Percentiles rank a stretch among this genome's conserved stretches.
phyloP scores from a whole-genome alignment of 495 filamentous ascomycete genomes.

The Penicillium lagena region DNA sequence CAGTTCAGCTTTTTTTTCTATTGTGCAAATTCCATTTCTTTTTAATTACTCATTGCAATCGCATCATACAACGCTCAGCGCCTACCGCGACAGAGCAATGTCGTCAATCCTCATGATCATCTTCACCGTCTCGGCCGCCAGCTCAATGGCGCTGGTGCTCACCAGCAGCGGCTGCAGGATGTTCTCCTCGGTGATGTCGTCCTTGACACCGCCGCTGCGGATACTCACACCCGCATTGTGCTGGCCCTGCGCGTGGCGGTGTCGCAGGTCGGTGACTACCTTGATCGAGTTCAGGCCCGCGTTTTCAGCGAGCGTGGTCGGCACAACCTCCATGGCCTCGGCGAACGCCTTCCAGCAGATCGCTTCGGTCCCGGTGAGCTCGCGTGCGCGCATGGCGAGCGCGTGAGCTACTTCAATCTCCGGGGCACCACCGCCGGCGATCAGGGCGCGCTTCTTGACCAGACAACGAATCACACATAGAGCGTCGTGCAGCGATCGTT shows the following conservation, averaged over 20 bases:
- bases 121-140: constrained; percentile 97
- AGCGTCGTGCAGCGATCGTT: constrained; percentile 92
- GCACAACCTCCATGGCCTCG: constrained; percentile 95
- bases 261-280: constrained; percentile 94
- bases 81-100: constrained; percentile 65
- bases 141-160: constrained; percentile 92
- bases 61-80: constrained; percentile 24
- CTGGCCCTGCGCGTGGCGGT: constrained; percentile 90
- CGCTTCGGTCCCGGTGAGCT: constrained; percentile 80
- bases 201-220: constrained; percentile 91
- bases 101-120: constrained; percentile 98
- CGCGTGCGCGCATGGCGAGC: constrained; percentile 72
- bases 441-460: constrained; percentile 97
- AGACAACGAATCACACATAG: constrained; percentile 96
- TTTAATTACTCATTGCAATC: constrained; percentile 25
- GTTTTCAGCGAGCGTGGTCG: constrained; percentile 94
- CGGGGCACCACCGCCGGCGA: constrained; percentile 91
- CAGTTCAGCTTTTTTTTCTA: constrained; percentile 1
- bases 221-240: constrained; percentile 96
- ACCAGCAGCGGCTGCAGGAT: constrained; percentile 94
- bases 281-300: constrained; percentile 96
- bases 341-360: constrained; percentile 99
- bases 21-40: constrained; percentile 18
- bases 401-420: constrained; percentile 89
- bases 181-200: constrained; percentile 92